Percentiles rank a stretch among this genome's conserved stretches.
Conservation (phyloP, 257 asterid genomes). For the Hygrophila difformis region DNA sequence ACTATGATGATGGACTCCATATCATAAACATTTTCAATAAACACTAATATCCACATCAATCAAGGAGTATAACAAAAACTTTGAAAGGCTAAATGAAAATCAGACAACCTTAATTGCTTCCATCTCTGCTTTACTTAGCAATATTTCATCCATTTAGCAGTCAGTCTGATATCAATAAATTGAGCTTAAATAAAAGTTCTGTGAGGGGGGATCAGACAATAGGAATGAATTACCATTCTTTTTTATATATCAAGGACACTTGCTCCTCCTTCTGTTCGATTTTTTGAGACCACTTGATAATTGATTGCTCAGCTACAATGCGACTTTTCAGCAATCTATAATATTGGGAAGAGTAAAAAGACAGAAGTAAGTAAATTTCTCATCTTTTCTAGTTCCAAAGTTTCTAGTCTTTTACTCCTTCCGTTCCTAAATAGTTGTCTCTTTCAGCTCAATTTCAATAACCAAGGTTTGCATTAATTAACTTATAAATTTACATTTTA, state of each 20-base stretch:
- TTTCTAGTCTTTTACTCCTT: no score
- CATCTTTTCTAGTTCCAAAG: no score
- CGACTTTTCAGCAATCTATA: slow-evolving; percentile 74
- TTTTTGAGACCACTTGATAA: slow-evolving; percentile 63
- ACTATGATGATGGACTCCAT: slow-evolving; percentile 9
- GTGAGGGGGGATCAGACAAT: not conserved
- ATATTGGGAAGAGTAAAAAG: slow-evolving; percentile 11
- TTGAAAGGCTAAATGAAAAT: not conserved
- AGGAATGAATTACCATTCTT: slow-evolving; percentile 52
- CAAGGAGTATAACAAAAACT: slow-evolving; percentile 4
- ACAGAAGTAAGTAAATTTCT: no score
- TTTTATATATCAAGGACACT: slow-evolving; percentile 62
- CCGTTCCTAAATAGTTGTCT: no score
- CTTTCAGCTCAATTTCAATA: no score
- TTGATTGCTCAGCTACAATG: slow-evolving; percentile 79
- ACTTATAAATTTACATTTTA: no score
- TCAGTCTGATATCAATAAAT: slow-evolving; percentile 14
- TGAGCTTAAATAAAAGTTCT: no score
- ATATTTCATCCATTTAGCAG: slow-evolving; percentile 86
- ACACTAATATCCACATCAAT: slow-evolving; percentile 1
- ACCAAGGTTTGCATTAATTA: no score
- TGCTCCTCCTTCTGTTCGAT: slow-evolving; percentile 93
- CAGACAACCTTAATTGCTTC: slow-evolving; percentile 69
- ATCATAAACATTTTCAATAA: not conserved
- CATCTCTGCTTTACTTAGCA: slow-evolving; percentile 95